Evolutionary conservation across 2,329 filamentous ascomycete genomes (phyloP).

Genomic region (Dactylellina cionopaga): DNA sequence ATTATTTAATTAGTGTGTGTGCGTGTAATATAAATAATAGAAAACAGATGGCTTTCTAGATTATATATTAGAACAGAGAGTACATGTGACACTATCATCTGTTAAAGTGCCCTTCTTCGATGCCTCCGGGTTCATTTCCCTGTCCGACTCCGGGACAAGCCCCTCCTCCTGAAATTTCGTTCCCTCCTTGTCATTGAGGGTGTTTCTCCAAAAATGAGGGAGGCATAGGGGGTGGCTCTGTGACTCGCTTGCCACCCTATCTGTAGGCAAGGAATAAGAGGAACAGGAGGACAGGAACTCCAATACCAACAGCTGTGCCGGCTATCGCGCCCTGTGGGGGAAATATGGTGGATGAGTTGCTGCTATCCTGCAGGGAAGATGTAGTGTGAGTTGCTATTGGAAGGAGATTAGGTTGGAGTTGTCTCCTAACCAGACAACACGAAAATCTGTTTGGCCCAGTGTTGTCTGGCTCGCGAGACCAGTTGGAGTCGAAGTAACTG

Average conservation of each 20-base stretch:
- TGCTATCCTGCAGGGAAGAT: too few relatives aligned
- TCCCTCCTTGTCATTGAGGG: slow-evolving; percentile 30
- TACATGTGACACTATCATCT: too few relatives aligned
- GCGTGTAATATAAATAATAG: not conserved
- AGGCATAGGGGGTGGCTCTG: not conserved
- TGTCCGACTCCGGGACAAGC: slow-evolving; percentile 14
- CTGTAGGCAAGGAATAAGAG: slow-evolving; percentile 8
- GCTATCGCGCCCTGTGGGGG: not conserved
- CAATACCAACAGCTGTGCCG: slow-evolving; percentile 3
- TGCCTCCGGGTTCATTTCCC: slow-evolving; percentile 31
- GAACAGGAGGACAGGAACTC: not conserved
- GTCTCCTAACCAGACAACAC: too few relatives aligned
- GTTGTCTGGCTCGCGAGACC: not conserved
- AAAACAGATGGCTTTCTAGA: not conserved
- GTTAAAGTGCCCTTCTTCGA: too few relatives aligned
- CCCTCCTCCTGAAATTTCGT: slow-evolving; percentile 18
- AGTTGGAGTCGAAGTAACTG: not conserved
- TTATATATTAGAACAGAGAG: not conserved
- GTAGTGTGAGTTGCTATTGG: too few relatives aligned
- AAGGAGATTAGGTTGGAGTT: not conserved
- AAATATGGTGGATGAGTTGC: too few relatives aligned
- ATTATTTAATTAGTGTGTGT: too few relatives aligned
- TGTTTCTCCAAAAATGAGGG: not conserved
- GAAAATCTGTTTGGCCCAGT: not conserved
- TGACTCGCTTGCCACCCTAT: not conserved